Percentiles rank a stretch among this genome's conserved stretches.
These are phyloP conservation scores for Francoa sonchifolia DNA, from an alignment of 441 rosid genomes.

Conservation along the genomic window DNA sequence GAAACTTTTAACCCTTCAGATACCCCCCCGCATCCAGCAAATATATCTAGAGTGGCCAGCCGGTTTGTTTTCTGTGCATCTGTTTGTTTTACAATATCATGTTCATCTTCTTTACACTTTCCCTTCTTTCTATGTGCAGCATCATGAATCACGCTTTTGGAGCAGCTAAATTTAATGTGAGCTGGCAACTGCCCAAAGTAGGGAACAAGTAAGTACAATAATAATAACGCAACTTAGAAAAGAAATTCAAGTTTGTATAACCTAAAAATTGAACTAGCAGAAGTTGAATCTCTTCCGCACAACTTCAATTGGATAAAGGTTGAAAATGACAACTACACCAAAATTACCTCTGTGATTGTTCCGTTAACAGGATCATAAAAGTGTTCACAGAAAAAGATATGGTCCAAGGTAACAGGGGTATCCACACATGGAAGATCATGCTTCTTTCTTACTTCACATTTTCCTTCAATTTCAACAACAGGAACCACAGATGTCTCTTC, in stretches of 20 bases:
- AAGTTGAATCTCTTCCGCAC: background rate
- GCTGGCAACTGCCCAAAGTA: constrained; percentile 44
- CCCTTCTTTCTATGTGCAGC: constrained; percentile 66
- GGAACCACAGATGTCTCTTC: constrained; percentile 12
- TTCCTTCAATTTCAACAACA: constrained; percentile 19
- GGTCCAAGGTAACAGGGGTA: constrained; percentile 15
- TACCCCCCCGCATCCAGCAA: constrained; percentile 95
- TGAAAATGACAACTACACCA: background rate
- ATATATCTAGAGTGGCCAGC: constrained; percentile 69
- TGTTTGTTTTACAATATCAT: constrained; percentile 19
- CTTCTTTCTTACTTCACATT: constrained; percentile 22
- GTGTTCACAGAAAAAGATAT: constrained; percentile 20
- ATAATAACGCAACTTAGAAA: no score
- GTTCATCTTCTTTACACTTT: constrained; percentile 54
- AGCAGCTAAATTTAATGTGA: constrained; percentile 37
- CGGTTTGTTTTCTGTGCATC: constrained; percentile 23
- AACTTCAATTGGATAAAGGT: no score
- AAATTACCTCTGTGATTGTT: constrained; percentile 21
- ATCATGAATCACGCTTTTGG: constrained; percentile 32
- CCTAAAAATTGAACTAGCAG: no score
- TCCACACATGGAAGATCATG: constrained; percentile 17
- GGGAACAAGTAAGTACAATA: background rate
- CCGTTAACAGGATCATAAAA: constrained; percentile 21
- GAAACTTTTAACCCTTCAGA: constrained; percentile 89
- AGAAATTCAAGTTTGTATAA: no score